Conservation (phyloP, 1,139 yeast species). For the Hyphopichia burtonii region DNA sequence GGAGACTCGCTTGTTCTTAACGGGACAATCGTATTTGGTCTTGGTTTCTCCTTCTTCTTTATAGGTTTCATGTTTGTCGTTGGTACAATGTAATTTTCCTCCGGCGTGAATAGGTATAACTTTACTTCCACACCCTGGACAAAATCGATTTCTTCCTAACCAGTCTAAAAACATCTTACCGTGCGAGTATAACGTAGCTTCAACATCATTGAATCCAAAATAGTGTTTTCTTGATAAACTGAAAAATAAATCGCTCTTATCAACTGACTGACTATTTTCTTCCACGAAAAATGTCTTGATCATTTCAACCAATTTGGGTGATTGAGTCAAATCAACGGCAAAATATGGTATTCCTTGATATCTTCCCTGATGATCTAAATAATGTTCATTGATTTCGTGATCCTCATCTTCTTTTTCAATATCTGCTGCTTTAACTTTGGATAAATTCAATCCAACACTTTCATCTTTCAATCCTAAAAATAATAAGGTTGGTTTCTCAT, state of each 20-base stretch:
- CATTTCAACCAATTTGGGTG: conserved; percentile 21
- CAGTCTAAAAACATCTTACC: conserved; percentile 86
- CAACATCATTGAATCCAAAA: conserved; percentile 38
- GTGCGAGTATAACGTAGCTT: conserved; percentile 72
- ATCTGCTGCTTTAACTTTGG: conserved; percentile 27
- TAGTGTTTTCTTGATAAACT: conserved; percentile 36
- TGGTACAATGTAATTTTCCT: conserved; percentile 67
- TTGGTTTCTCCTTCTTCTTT: conserved; percentile 13
- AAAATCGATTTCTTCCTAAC: conserved; percentile 70
- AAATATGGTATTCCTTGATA: conserved; percentile 75
- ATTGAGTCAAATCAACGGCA: conserved; percentile 64
- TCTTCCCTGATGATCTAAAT: conserved; percentile 43
- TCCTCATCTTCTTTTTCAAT: conserved; percentile 7
- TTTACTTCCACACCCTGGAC: conserved; percentile 84
- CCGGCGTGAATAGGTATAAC: conserved; percentile 80
- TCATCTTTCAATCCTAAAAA: conserved; percentile 71
- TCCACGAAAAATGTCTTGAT: conserved; percentile 16
- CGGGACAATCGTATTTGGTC: conserved; percentile 43
- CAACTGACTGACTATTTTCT: conserved; percentile 4
- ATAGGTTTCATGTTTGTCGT: conserved; percentile 15
- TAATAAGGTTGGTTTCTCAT: conserved; percentile 45
- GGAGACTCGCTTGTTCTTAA: conserved; percentile 51
- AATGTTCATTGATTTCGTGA: conserved; percentile 21
- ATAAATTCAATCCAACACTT: conserved; percentile 37
- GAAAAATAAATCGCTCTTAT: conserved; percentile 20